Evolutionary conservation across 352 stramenopile species (phyloP), one percentile per base, ranked within the genome.

Genomic region (Phytophthora pini): DNA sequence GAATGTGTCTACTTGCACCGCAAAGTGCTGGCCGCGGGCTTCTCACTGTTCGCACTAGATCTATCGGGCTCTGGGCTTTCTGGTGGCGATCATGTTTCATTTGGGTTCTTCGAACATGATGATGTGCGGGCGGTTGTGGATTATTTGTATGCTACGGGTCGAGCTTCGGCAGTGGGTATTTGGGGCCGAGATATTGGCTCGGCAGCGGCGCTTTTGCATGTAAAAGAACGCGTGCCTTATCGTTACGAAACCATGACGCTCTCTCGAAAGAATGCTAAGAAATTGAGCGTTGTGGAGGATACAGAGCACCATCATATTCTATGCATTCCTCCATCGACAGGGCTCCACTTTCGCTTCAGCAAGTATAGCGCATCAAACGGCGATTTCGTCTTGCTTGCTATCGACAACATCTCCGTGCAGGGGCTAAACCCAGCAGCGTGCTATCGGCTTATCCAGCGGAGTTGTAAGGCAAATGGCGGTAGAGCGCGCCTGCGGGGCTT

Each of bases 1-100:
- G 85, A 94, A 67, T 89, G 82, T 32, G 61, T 92, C 15, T 94
- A 94, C 52, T 53, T 94, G 27, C 72, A 77, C 48, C 55, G 72
- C 26, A 70, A 61, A 56, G 70, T 94, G 22, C 74, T 94, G 12
- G 57, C 73, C 0, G 61, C 68, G 1, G 85, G 84, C 8, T 92
- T 92, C 38, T 92, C 85, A 45, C 58, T 94, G 12, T 88, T 94
- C 36, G 58, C 83, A 51, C n/a, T 94, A 39, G 85, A 94, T 54
- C 57, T 92, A 10, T 92, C 85, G 0, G 83, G 85, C 26, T 90
- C 85, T 7, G 85, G 85, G 17, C 57, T 80, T 46, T 94, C 85
- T 0, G 78, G 82, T 11, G 85, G 85, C 39, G 77, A 88, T 56
- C 78, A 68, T 46, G 72, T 92, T 10, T 89, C 82, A 0, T 94